These are phyloP conservation scores for Silene noctiflora DNA, from an alignment of 179 eudicot species.

Conservation along the genomic window DNA sequence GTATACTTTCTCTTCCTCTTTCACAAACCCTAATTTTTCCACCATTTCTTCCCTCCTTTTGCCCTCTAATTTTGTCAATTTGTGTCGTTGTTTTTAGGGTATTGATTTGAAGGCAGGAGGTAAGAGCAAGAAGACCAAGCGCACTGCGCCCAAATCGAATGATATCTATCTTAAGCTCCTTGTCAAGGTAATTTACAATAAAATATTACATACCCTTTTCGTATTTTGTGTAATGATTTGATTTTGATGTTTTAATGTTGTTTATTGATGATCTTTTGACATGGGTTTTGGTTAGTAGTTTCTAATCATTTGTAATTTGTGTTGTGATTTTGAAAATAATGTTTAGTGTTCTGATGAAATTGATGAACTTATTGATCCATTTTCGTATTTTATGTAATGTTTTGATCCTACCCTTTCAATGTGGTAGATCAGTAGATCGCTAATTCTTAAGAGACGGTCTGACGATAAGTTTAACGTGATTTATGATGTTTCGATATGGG, in stretches of 20 bases:
- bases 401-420: not conserved
- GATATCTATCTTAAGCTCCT: constrained; percentile 63
- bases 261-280: not conserved
- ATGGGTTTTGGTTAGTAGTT: not conserved
- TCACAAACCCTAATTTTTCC: not conserved
- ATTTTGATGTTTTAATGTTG: not conserved
- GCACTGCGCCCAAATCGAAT: constrained; percentile 57
- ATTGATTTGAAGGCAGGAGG: constrained; percentile 71
- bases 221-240: not conserved
- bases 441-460: too few species aligned
- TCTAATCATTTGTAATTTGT: not conserved
- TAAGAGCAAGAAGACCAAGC: constrained; percentile 55
- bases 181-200: constrained; percentile 40
- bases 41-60: not conserved
- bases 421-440: too few species aligned
- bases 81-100: constrained; percentile 33
- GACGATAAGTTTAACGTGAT: too few species aligned
- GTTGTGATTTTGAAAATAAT: not conserved
- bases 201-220: not conserved
- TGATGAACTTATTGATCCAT: not conserved
- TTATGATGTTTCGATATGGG: too few species aligned
- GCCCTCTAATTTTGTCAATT: not conserved
- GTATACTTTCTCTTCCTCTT: not conserved
- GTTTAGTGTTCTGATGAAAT: not conserved
- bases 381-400: not conserved